phyloP scores from a whole-genome alignment of 495 filamentous ascomycete species.

The Penicillium longicatenatum region DNA sequence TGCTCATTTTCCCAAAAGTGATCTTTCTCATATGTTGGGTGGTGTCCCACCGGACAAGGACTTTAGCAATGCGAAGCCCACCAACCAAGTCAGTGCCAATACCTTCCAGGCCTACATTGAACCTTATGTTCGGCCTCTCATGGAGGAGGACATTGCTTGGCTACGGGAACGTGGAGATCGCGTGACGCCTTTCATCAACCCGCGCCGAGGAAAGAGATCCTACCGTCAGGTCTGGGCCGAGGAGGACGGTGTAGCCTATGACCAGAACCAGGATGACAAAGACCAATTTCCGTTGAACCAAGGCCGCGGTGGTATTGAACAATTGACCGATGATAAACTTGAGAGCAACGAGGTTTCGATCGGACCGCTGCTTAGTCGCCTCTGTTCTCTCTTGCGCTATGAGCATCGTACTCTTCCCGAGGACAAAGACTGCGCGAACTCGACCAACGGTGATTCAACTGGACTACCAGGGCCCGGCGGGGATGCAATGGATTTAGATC shows the following conservation, averaged over 20 bases:
- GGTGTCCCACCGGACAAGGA: constrained; percentile 90
- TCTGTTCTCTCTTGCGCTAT: constrained; percentile 79
- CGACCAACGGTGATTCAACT: constrained; percentile 54
- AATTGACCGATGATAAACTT: constrained; percentile 78
- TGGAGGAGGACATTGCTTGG: constrained; percentile 94
- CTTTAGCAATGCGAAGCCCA: constrained; percentile 90
- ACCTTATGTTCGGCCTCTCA: constrained; percentile 85
- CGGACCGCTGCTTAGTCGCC: constrained; percentile 80
- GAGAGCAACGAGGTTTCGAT: constrained; percentile 91
- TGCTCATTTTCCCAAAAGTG: constrained; percentile 73
- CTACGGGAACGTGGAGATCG: constrained; percentile 89
- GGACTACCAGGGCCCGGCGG: constrained; percentile 49
- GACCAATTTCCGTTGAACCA: constrained; percentile 77
- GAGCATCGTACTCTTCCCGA: constrained; percentile 68
- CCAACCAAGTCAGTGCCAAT: constrained; percentile 86
- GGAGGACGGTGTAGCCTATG: constrained; percentile 80
- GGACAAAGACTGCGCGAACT: constrained; percentile 59
- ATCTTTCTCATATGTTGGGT: constrained; percentile 81
- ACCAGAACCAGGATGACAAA: constrained; percentile 55
- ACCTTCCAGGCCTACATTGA: constrained; percentile 89
- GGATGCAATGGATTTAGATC: constrained; percentile 54
- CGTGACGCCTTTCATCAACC: constrained; percentile 78
- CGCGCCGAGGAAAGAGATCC: constrained; percentile 77
- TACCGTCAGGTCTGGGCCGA: constrained; percentile 92
- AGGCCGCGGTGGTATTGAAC: constrained; percentile 78